Base-by-base conservation (phyloP, 352 stramenopile species). In the Globisporangium perplexum region DNA sequence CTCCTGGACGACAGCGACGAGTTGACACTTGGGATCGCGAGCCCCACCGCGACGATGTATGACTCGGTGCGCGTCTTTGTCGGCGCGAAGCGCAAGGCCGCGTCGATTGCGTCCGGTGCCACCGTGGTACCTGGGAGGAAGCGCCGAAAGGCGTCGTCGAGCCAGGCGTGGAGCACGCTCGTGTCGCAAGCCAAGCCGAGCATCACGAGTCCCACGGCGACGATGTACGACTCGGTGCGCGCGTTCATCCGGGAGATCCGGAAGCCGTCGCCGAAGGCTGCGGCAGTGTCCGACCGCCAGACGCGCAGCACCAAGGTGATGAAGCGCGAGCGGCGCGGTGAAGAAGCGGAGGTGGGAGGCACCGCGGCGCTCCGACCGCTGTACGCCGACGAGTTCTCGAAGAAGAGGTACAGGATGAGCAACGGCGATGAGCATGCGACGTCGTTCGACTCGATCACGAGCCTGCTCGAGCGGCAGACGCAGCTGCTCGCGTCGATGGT, bases 171-270 rank as follows among this genome's bases (percentile, higher is more conserved):
- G 41, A 46, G 41, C n/a, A 14, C 7, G 4, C 18, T 28, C 7
- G 4, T 22, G n/a, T 8, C 41, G 20, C 7, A 7, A 1, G 22
- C 23, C 8, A 14, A 7, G 4, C 26, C 44, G 44, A 49, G 18
- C 24, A 38, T 49, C 8, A 24, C 44, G 4, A 49, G 44, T 7
- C n/a, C 10, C 14, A 49, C 44, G 4, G 44, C 44, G 44, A 49
- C 44, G 24, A 31, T 49, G 44, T 49, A 49, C 44, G 44, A 49
- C 44, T 49, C 44, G 17, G 44, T 49, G 15, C 44, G 44, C 5
- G 44, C 24, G 44, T 49, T 49, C 44, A 49, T 49, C 26, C 20
- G 41, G 14, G 41, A 46, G 20, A 46, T 46, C 41, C 41, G n/a
- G 20, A 46, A 28, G 20, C 41, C 41, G 41, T 46, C 41, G 20